Conservation (phyloP, 352 stramenopile genomes). For the Chrysophaeum taylorii region DNA sequence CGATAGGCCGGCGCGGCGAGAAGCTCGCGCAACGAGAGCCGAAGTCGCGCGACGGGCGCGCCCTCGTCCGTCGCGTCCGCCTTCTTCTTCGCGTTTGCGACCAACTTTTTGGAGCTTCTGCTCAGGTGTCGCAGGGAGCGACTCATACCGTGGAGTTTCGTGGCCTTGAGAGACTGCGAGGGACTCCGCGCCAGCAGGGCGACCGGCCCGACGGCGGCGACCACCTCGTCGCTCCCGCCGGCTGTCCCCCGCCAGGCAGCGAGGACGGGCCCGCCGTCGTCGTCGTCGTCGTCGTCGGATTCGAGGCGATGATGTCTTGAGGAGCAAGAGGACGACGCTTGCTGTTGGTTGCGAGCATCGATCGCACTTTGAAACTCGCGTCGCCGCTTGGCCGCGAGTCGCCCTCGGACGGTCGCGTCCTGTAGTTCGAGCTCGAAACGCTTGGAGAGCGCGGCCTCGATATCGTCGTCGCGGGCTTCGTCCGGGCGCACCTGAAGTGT, state of each 20-base stretch:
- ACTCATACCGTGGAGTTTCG: too few relatives aligned
- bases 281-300: not conserved
- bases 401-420: not conserved
- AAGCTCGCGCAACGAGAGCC: not conserved
- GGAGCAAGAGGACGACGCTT: too few relatives aligned
- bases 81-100: too few relatives aligned
- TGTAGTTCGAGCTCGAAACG: slow-evolving; percentile 2
- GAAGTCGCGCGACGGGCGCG: not conserved
- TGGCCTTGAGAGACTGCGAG: too few relatives aligned
- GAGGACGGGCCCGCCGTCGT: not conserved
- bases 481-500: not conserved
- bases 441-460: not conserved
- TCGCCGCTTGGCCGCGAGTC: not conserved
- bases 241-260: not conserved
- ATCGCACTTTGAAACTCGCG: slow-evolving; percentile 4
- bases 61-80: not conserved
- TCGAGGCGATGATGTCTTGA: too few relatives aligned
- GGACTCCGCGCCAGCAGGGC: not conserved
- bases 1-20: not conserved
- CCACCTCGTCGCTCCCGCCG: not conserved
- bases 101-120: too few relatives aligned
- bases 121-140: too few relatives aligned
- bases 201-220: not conserved
- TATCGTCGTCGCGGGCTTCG: not conserved
- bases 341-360: too few relatives aligned